Conservation (phyloP, 176 grass and related monocot species). For the Guadua angustifolia region DNA sequence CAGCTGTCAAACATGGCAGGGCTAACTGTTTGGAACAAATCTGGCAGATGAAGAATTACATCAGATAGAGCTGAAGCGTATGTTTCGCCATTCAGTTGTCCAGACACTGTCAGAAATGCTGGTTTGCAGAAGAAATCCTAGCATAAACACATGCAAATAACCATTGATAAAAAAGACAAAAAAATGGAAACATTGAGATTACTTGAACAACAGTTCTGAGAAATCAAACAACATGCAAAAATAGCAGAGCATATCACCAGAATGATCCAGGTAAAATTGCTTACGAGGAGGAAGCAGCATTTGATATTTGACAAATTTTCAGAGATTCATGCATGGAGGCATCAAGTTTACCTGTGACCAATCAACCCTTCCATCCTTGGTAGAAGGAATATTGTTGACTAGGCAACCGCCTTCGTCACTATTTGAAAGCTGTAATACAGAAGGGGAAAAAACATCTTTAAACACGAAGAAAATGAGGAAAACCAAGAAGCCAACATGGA, state of each 20-base stretch:
- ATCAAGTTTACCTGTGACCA: slow-evolving; percentile 85
- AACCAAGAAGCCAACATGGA: slow-evolving; percentile 34
- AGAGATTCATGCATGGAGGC: not conserved
- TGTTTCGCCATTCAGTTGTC: slow-evolving; percentile 96
- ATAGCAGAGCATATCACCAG: slow-evolving; percentile 22
- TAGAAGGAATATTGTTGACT: slow-evolving; percentile 76
- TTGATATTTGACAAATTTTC: not conserved
- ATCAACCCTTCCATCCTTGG: slow-evolving; percentile 86
- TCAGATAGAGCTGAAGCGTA: slow-evolving; percentile 92
- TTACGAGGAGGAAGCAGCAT: not conserved
- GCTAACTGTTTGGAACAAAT: slow-evolving; percentile 42
- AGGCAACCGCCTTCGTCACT: slow-evolving; percentile 66
- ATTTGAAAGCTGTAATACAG: slow-evolving; percentile 80
- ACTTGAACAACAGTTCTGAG: not conserved
- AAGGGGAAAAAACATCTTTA: slow-evolving; percentile 25
- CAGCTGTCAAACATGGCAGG: slow-evolving; percentile 31
- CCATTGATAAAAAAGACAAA: slow-evolving; percentile 36
- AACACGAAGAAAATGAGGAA: slow-evolving; percentile 15
- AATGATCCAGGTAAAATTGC: slow-evolving; percentile 24
- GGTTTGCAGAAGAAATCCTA: slow-evolving; percentile 99
- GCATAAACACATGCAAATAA: slow-evolving; percentile 42
- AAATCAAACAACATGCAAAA: slow-evolving; percentile 35
- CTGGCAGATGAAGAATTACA: slow-evolving; percentile 57
- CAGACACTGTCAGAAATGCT: slow-evolving; percentile 96
- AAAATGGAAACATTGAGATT: slow-evolving; percentile 33